Evolutionary conservation across 176 grass and related monocot species (phyloP).

Genomic region (Saccharum officinarum): DNA sequence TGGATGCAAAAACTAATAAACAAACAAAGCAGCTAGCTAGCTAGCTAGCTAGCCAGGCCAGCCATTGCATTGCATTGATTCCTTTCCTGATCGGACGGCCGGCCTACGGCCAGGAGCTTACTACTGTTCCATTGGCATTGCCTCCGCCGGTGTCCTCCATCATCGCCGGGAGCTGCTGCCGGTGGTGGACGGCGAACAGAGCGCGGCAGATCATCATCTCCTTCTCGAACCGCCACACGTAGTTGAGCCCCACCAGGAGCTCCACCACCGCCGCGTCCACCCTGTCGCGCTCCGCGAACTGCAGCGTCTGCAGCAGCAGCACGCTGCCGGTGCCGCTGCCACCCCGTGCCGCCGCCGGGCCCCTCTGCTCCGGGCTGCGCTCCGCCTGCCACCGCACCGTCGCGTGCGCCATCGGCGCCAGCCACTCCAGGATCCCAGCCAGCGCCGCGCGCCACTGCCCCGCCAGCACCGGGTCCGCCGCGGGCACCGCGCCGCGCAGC

Average conservation of each 20-base stretch:
- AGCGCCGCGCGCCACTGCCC: conserved; percentile 71
- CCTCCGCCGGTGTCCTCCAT: background rate
- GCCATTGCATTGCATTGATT: no score
- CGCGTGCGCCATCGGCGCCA: conserved; percentile 84
- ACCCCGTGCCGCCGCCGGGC: background rate
- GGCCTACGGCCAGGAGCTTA: background rate
- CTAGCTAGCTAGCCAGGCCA: no score
- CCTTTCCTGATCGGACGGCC: no score
- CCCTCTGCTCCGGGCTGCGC: conserved; percentile 61
- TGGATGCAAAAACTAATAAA: no score
- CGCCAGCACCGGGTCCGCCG: conserved; percentile 50
- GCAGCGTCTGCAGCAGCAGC: conserved; percentile 86
- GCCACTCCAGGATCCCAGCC: conserved; percentile 66
- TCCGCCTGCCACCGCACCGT: conserved; percentile 83
- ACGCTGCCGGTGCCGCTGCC: background rate
- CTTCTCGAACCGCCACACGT: conserved; percentile 76
- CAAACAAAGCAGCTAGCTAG: no score
- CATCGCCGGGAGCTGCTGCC: background rate
- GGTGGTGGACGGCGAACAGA: conserved; percentile 42
- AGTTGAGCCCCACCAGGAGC: conserved; percentile 85
- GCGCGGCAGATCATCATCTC: conserved; percentile 75
- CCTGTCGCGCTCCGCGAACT: conserved; percentile 63
- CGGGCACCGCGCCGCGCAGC: conserved; percentile 50
- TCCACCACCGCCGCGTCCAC: conserved; percentile 77
- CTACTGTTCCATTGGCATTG: conserved; percentile 38